Conservation (phyloP, 1,284 basidiomycete genomes). For the Irpex rosettiformis region DNA sequence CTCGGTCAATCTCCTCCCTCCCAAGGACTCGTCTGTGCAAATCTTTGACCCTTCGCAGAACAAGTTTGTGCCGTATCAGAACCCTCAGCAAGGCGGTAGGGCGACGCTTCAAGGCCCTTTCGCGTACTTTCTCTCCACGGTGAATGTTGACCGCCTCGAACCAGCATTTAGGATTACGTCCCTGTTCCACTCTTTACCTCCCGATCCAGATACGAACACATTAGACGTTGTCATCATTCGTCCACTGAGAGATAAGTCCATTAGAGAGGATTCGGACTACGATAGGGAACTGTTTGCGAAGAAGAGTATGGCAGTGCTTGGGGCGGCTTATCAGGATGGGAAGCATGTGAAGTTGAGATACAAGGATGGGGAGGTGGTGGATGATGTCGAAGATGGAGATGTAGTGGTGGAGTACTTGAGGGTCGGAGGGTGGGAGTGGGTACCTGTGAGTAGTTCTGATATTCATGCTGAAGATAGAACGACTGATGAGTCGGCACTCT, state of each 20-base stretch:
- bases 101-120: conserved; percentile 75
- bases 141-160: conserved; percentile 84
- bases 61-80: conserved; percentile 45
- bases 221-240: conserved; percentile 86
- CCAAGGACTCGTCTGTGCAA: conserved; percentile 39
- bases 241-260: conserved; percentile 64
- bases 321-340: conserved; percentile 71
- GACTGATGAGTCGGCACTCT: background rate
- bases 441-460: conserved; percentile 52
- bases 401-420: conserved; percentile 80
- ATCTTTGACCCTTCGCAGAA: conserved; percentile 56
- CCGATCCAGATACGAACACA: conserved; percentile 31
- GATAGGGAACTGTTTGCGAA: conserved; percentile 42
- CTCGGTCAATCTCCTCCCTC: conserved; percentile 44
- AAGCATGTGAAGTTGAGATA: conserved; percentile 66
- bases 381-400: conserved; percentile 41
- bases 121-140: conserved; percentile 78
- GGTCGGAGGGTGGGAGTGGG: conserved; percentile 83
- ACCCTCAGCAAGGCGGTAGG: background rate
- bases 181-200: conserved; percentile 34
- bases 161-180: conserved; percentile 77
- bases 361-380: conserved; percentile 39
- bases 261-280: conserved; percentile 37
- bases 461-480: background rate
- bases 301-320: conserved; percentile 51